Percentiles rank a stretch among this genome's conserved stretches.
These are phyloP conservation scores for Pleurotus sapidus DNA, from an alignment of 768 basidiomycete genomes.

Conservation along the genomic window DNA sequence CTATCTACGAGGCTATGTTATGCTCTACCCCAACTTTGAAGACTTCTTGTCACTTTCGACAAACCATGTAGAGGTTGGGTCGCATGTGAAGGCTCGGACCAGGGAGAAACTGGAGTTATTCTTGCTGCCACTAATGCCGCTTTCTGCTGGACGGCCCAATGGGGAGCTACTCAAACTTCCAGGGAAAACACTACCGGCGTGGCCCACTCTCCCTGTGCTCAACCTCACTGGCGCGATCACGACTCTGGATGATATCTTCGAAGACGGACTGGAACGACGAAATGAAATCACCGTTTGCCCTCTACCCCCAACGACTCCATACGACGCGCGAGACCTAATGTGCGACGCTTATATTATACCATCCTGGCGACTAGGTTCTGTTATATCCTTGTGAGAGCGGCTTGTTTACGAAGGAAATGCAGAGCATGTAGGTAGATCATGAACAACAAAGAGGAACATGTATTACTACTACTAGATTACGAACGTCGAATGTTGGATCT, in stretches of 20 bases:
- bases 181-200: slow-evolving; percentile 43
- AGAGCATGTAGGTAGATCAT: slow-evolving; percentile 4
- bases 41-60: slow-evolving; percentile 76
- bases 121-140: slow-evolving; percentile 64
- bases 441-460: not conserved
- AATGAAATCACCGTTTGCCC: slow-evolving; percentile 31
- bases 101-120: slow-evolving; percentile 63
- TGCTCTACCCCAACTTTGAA: slow-evolving; percentile 87
- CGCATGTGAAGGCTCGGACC: slow-evolving; percentile 66
- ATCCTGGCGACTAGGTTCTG: not conserved
- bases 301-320: slow-evolving; percentile 10
- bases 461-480: no score
- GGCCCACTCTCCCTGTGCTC: slow-evolving; percentile 59
- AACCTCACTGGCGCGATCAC: slow-evolving; percentile 59
- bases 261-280: slow-evolving; percentile 31
- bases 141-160: slow-evolving; percentile 24
- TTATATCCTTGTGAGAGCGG: slow-evolving; percentile 7
- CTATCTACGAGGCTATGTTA: slow-evolving; percentile 78
- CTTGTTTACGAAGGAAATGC: not conserved
- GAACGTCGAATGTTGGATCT: not conserved
- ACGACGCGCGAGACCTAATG: slow-evolving; percentile 23
- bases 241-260: slow-evolving; percentile 27
- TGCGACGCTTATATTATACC: slow-evolving; percentile 12
- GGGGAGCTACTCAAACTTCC: slow-evolving; percentile 58
- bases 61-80: slow-evolving; percentile 86